phyloP scores from a whole-genome alignment of 371 early-diverging fungal genomes.

The Lichtheimia ramosa region DNA sequence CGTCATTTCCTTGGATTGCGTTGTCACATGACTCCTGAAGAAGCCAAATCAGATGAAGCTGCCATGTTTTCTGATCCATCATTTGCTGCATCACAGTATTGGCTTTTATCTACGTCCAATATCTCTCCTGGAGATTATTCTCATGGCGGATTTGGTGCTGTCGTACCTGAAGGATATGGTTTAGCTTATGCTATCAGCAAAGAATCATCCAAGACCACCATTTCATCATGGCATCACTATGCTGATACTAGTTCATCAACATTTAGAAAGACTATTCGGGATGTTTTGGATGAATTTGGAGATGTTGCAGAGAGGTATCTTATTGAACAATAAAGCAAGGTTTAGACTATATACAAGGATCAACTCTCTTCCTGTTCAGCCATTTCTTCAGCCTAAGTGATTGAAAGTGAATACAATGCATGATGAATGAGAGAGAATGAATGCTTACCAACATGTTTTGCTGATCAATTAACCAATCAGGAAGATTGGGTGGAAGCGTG shows the following conservation, averaged over 20 bases:
- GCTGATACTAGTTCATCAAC: conserved; percentile 47
- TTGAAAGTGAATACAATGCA: not conserved
- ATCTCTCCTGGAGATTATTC: conserved; percentile 79
- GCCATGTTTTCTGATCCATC: conserved; percentile 74
- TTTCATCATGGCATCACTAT: conserved; percentile 62
- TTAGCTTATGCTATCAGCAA: conserved; percentile 89
- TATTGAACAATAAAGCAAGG: conserved; percentile 15
- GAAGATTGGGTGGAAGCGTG: conserved; percentile 75
- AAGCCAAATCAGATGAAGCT: conserved; percentile 49
- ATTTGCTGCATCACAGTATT: conserved; percentile 65
- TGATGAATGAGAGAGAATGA: not conserved
- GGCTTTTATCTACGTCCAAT: conserved; percentile 79
- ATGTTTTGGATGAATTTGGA: conserved; percentile 62
- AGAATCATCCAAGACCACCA: conserved; percentile 76
- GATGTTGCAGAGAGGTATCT: conserved; percentile 40
- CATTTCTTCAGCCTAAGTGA: conserved; percentile 9
- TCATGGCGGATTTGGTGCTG: conserved; percentile 79
- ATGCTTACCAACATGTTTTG: conserved; percentile 48
- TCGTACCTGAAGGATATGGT: conserved; percentile 85
- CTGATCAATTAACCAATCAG: conserved; percentile 78
- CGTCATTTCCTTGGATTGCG: conserved; percentile 86
- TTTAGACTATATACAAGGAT: no score
- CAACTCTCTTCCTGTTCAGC: not conserved
- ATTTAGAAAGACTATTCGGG: conserved; percentile 57
- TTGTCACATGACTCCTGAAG: conserved; percentile 78